Evolutionary conservation across 2,329 filamentous ascomycete genomes (phyloP).

Genomic region (Periconia sp.): DNA sequence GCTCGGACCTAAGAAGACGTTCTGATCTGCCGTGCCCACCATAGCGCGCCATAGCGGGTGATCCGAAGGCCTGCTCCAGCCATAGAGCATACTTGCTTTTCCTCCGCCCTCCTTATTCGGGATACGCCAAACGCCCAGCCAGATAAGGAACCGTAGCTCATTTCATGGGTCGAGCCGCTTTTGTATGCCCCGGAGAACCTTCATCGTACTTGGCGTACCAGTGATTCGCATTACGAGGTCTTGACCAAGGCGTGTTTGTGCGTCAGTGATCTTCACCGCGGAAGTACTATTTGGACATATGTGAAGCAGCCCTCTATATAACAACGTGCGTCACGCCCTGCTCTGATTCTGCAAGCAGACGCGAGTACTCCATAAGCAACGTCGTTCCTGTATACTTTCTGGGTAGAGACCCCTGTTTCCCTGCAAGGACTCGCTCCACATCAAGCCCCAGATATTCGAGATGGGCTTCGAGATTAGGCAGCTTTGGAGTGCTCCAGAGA

Average conservation of each 20-base stretch:
- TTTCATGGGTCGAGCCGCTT: background rate
- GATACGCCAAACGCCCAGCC: constrained; percentile 17
- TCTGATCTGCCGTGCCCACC: background rate
- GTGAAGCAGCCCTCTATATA: constrained; percentile 31
- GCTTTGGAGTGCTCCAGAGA: constrained; percentile 63
- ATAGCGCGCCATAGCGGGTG: constrained; percentile 5
- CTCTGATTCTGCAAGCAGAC: constrained; percentile 20
- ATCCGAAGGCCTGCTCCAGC: constrained; percentile 21
- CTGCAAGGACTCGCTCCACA: background rate
- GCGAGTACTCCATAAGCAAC: background rate
- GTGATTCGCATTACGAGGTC: constrained; percentile 25
- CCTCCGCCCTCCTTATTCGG: constrained; percentile 17
- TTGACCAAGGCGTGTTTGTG: constrained; percentile 26
- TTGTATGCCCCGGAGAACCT: constrained; percentile 25
- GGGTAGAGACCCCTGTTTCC: constrained; percentile 10
- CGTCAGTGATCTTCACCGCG: constrained; percentile 40
- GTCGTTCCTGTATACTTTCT: constrained; percentile 1
- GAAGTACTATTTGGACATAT: constrained; percentile 33
- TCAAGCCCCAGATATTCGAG: constrained; percentile 10
- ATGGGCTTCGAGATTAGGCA: constrained; percentile 44
- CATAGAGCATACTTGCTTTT: constrained; percentile 20
- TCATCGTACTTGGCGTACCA: constrained; percentile 30
- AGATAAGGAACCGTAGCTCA: constrained; percentile 32
- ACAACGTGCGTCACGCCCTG: constrained; percentile 21
- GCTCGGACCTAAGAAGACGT: background rate